phyloP scores from a whole-genome alignment of 1,284 basidiomycete species.

The Leccinum subfulvum region DNA sequence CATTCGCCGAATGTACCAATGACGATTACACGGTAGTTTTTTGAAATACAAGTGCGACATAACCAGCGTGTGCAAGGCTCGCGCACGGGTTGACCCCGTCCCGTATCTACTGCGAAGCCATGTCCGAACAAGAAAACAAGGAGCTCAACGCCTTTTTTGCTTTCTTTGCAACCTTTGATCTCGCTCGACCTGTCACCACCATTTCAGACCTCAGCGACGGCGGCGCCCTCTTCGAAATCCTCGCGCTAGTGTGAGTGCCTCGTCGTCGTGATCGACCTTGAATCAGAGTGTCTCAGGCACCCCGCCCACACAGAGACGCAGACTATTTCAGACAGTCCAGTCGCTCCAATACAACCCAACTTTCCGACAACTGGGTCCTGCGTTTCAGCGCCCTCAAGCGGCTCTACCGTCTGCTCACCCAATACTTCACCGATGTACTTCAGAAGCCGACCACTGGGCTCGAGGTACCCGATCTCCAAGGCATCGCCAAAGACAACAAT shows the following conservation, averaged over 20 bases:
- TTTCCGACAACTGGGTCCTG: constrained; percentile 85
- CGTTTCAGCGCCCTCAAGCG: constrained; percentile 83
- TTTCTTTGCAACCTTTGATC: constrained; percentile 73
- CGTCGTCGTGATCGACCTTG: constrained; percentile 1
- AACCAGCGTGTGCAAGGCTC: neutral
- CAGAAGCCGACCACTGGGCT: constrained; percentile 71
- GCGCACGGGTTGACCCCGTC: neutral
- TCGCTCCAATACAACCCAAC: constrained; percentile 53
- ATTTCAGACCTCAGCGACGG: constrained; percentile 75
- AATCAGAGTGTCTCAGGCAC: constrained; percentile 14
- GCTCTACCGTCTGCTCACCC: constrained; percentile 82
- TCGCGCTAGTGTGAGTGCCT: constrained; percentile 65
- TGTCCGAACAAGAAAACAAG: constrained; percentile 53
- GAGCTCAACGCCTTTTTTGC: constrained; percentile 76
- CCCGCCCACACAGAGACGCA: constrained; percentile 56
- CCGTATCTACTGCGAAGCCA: constrained; percentile 19
- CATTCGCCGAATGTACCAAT: no score
- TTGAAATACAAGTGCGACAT: neutral
- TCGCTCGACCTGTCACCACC: constrained; percentile 58
- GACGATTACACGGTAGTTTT: neutral
- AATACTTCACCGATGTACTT: constrained; percentile 80
- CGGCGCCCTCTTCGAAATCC: constrained; percentile 66
- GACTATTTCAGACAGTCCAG: constrained; percentile 72
- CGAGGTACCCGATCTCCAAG: constrained; percentile 79
- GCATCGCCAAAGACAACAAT: constrained; percentile 75